phyloP scores from a whole-genome alignment of 108 stramenopile genomes.

The Parmales sp. region DNA sequence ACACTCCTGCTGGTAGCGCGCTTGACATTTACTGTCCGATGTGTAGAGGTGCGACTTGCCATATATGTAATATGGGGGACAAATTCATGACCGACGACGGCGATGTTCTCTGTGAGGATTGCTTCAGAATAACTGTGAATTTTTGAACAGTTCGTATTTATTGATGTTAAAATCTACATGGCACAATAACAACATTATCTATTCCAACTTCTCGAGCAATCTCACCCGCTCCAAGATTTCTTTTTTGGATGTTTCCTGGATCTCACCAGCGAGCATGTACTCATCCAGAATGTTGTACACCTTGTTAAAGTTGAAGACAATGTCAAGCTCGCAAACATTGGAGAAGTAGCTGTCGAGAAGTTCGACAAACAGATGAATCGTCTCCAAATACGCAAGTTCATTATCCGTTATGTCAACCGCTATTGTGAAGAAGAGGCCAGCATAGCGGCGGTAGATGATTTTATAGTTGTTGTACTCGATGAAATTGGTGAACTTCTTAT shows the following conservation, averaged over 20 bases:
- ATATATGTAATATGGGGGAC: neutral
- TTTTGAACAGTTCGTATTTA: conserved; percentile 4
- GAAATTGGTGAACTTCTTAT: conserved; percentile 98
- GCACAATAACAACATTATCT: too few species aligned
- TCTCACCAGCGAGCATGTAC: conserved; percentile 96
- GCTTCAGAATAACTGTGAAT: neutral
- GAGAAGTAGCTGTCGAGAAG: conserved; percentile 94
- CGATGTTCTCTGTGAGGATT: neutral
- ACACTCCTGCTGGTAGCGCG: too few species aligned
- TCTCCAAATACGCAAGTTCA: conserved; percentile 92
- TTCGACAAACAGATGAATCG: conserved; percentile 98
- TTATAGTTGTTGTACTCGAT: conserved; percentile 98
- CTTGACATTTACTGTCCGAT: too few species aligned
- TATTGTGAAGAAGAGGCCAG: conserved; percentile 95
- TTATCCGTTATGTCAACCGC: conserved; percentile 97
- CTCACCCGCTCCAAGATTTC: conserved; percentile 84
- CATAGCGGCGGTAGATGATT: conserved; percentile 96
- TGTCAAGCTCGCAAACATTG: conserved; percentile 98
- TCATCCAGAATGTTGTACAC: conserved; percentile 94
- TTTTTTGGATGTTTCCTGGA: conserved; percentile 82
- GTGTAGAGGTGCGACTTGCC: neutral
- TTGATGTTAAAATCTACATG: too few species aligned
- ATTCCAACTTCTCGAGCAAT: conserved; percentile 80
- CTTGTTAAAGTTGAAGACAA: conserved; percentile 99
- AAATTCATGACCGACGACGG: neutral